phyloP scores from a whole-genome alignment of 2,329 filamentous ascomycete species.

The Botrytis tulipae region DNA sequence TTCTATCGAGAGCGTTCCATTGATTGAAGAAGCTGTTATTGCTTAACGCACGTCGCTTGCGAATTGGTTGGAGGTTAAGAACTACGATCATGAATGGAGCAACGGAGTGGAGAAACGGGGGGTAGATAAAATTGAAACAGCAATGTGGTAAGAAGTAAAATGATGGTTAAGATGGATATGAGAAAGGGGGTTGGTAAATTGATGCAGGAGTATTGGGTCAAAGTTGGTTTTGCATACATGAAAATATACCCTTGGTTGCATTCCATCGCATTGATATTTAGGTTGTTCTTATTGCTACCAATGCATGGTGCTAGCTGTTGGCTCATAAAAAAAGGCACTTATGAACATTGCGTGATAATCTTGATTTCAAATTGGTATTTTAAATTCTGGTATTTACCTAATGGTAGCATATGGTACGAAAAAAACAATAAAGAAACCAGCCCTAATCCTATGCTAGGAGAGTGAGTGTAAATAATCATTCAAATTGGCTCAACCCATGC shows the following conservation, averaged over 20 bases:
- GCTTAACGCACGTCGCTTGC: background rate
- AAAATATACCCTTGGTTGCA: conserved; percentile 15
- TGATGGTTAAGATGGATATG: background rate
- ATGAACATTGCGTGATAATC: background rate
- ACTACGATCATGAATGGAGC: background rate
- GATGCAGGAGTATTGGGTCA: conserved; percentile 1
- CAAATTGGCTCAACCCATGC: background rate
- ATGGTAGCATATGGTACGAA: background rate
- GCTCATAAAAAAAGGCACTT: background rate
- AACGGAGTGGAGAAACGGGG: background rate
- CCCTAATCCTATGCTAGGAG: background rate
- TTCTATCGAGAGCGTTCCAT: conserved; percentile 22
- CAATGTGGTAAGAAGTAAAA: background rate
- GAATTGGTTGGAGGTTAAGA: background rate
- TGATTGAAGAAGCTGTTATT: background rate
- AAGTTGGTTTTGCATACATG: conserved; percentile 13
- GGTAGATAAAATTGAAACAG: background rate
- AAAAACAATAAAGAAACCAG: background rate
- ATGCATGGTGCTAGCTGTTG: background rate
- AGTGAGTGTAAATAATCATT: background rate
- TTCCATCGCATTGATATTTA: background rate
- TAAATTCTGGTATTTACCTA: background rate
- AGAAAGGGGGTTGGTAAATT: background rate
- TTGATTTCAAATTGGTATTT: background rate
- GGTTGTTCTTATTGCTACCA: background rate